Percentiles rank a stretch among this genome's conserved stretches.
Conservation (phyloP, 495 filamentous ascomycete genomes). For the Neurospora pannonica region DNA sequence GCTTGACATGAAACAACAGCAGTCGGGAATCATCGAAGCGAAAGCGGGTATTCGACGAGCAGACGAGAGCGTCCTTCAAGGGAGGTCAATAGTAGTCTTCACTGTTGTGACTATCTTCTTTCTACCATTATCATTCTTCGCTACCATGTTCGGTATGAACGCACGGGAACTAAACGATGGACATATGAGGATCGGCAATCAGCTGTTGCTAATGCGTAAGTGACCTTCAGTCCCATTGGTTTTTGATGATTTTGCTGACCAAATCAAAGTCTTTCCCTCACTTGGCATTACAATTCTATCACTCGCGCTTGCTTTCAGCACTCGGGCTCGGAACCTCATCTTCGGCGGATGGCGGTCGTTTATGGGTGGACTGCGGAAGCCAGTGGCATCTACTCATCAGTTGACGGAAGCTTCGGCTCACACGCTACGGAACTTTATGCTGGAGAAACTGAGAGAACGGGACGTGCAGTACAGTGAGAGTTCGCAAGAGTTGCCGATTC, state of each 20-base stretch:
- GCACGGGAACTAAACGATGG: conserved; percentile 20
- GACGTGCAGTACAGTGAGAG: conserved; percentile 4
- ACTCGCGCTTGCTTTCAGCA: conserved; percentile 16
- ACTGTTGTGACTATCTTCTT: conserved; percentile 57
- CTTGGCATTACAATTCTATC: conserved; percentile 11
- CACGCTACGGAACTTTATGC: conserved; percentile 16
- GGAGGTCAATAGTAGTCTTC: conserved; percentile 54
- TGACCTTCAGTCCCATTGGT: neutral
- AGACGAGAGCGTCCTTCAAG: conserved; percentile 48
- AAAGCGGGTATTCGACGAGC: conserved; percentile 48
- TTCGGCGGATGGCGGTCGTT: conserved; percentile 7
- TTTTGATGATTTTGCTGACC: neutral
- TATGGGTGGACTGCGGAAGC: neutral
- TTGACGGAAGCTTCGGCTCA: conserved; percentile 11
- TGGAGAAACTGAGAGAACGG: conserved; percentile 16
- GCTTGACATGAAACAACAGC: conserved; percentile 55
- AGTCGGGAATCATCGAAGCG: conserved; percentile 53
- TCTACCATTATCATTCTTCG: conserved; percentile 32
- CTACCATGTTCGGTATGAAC: conserved; percentile 37
- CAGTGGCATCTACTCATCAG: neutral
- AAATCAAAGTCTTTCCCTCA: conserved; percentile 10
- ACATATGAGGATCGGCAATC: conserved; percentile 10
- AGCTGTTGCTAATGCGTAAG: conserved; percentile 30
- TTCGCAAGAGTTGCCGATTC: conserved; percentile 5
- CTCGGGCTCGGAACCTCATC: conserved; percentile 9